Evolutionary conservation across 208 protist species (phyloP).

Genomic region (Trichomonas vaginalis): DNA sequence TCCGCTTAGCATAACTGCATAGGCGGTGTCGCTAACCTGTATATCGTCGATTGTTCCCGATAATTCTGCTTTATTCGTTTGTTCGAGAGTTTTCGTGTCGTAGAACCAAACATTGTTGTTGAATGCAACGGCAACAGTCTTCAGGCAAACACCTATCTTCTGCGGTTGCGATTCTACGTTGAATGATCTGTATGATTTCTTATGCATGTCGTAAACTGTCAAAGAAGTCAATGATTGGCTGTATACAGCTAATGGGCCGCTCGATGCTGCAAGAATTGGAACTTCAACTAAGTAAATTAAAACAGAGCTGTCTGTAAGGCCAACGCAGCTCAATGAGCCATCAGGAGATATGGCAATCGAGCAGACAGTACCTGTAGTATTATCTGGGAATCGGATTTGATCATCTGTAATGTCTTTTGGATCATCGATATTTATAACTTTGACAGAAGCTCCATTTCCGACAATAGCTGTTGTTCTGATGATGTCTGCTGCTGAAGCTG

Average conservation of each 20-base stretch:
- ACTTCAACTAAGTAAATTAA: slow-evolving; percentile 3
- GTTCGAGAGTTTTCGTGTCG: neutral
- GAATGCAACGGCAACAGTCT: neutral
- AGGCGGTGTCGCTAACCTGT: neutral
- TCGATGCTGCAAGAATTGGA: neutral
- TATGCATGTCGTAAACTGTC: neutral
- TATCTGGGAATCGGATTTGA: neutral
- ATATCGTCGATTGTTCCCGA: neutral
- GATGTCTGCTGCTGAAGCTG: neutral
- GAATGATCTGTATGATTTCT: neutral
- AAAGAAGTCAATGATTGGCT: neutral
- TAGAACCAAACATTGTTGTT: neutral
- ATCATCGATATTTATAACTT: neutral
- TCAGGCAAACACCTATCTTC: neutral
- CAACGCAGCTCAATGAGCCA: neutral
- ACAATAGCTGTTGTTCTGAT: neutral
- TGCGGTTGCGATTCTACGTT: neutral
- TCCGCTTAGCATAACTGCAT: neutral
- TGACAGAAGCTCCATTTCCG: neutral
- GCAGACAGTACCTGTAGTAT: neutral
- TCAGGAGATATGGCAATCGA: neutral
- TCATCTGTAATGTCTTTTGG: neutral
- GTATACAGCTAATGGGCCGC: neutral
- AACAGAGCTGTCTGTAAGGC: neutral
- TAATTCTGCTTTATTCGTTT: neutral